Evolutionary conservation across 331 rosid genomes (phyloP).

Genomic region (Phaseolus coccineus): DNA sequence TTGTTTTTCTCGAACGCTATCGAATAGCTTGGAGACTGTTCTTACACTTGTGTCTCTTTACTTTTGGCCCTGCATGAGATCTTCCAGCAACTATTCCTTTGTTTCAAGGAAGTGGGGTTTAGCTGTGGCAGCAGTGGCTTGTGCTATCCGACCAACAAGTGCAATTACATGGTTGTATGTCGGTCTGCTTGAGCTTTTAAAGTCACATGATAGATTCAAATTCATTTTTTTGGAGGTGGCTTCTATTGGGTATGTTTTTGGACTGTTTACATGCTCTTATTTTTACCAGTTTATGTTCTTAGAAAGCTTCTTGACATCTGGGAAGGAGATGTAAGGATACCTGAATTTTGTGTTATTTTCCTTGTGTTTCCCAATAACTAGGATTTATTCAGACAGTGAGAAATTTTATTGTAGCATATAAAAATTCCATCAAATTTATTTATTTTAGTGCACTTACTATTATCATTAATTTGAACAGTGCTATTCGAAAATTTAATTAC

Average conservation of each 20-base stretch:
- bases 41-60: slow-evolving; percentile 81
- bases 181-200: slow-evolving; percentile 74
- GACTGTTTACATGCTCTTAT: slow-evolving; percentile 23
- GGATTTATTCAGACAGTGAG: slow-evolving; percentile 6
- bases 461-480: background rate
- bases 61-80: slow-evolving; percentile 90
- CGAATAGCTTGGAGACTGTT: slow-evolving; percentile 90
- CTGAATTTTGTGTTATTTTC: slow-evolving; percentile 16
- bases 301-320: slow-evolving; percentile 13
- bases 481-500: background rate
- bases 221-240: slow-evolving; percentile 78
- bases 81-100: slow-evolving; percentile 48
- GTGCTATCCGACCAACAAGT: slow-evolving; percentile 91
- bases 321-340: slow-evolving; percentile 9
- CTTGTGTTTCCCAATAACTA: slow-evolving; percentile 27
- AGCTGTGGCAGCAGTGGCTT: slow-evolving; percentile 76
- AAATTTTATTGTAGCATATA: background rate
- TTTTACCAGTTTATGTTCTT: background rate
- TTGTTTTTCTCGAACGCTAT: slow-evolving; percentile 76
- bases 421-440: background rate
- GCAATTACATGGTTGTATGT: slow-evolving; percentile 86
- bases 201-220: slow-evolving; percentile 55
- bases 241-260: slow-evolving; percentile 78
- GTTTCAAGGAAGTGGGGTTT: slow-evolving; percentile 84
- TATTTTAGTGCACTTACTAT: slow-evolving; percentile 6